A percentile compares a stretch with the other conserved stretches of the same genome.
These are phyloP conservation scores for Penicillium psychrosexuale DNA, from an alignment of 2,329 filamentous ascomycete species.

Conservation along the genomic window DNA sequence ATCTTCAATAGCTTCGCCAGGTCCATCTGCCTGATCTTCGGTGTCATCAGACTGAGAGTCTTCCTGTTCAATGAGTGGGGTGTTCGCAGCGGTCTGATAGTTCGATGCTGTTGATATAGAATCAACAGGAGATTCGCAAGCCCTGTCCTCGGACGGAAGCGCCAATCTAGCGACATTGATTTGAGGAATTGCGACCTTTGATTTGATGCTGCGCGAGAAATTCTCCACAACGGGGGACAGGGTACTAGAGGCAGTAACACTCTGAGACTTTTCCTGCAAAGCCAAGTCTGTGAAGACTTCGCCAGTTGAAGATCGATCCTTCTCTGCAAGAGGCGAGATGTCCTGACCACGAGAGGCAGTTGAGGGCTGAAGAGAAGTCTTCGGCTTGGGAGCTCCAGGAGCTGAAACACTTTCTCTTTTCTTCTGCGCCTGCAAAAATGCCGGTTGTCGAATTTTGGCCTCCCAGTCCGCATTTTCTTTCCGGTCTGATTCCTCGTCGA, in stretches of 20 bases:
- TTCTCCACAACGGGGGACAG: constrained; percentile 31
- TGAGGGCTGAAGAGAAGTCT: constrained; percentile 29
- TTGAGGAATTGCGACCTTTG: constrained; percentile 21
- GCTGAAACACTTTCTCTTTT: constrained; percentile 27
- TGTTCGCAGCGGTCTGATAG: constrained; percentile 46
- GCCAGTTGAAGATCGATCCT: constrained; percentile 25
- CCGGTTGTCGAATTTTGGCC: constrained; percentile 17
- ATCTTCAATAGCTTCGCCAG: constrained; percentile 20
- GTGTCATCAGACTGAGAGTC: constrained; percentile 22
- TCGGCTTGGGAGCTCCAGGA: constrained; percentile 24
- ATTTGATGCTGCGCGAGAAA: constrained; percentile 22
- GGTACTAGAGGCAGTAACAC: constrained; percentile 12
- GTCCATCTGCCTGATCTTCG: constrained; percentile 17
- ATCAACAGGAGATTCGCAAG: constrained; percentile 30
- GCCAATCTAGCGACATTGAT: constrained; percentile 27
- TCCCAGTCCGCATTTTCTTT: constrained; percentile 26
- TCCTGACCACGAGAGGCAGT: constrained; percentile 25
- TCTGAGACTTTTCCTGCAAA: constrained; percentile 18
- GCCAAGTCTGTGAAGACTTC: constrained; percentile 18
- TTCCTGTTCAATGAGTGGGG: constrained; percentile 36
- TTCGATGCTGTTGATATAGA: constrained; percentile 42
- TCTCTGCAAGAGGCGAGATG: constrained; percentile 35
- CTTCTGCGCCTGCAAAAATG: constrained; percentile 20
- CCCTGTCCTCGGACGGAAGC: constrained; percentile 23
- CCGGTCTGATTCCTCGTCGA: constrained; percentile 42